These are phyloP conservation scores for Ustilaginoidea virens DNA, from an alignment of 2,329 filamentous ascomycete species.

Conservation along the genomic window DNA sequence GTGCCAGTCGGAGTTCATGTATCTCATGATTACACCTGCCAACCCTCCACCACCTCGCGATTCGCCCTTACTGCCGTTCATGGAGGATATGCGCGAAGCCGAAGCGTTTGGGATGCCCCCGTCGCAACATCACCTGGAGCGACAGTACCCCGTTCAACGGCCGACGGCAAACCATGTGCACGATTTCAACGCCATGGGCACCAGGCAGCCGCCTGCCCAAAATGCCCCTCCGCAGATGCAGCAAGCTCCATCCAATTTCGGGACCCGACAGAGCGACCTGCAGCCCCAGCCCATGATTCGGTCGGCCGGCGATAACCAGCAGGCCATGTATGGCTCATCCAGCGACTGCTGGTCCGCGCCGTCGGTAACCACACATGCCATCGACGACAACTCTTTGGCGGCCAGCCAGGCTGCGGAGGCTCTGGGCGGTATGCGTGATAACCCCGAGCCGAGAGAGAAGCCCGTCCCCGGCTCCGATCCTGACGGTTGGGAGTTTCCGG, in stretches of 20 bases:
- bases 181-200: conserved; percentile 32
- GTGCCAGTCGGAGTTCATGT: conserved; percentile 50
- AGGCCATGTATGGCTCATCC: conserved; percentile 22
- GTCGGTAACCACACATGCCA: conserved; percentile 17
- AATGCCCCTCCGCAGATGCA: conserved; percentile 45
- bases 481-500: conserved; percentile 90
- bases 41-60: conserved; percentile 52
- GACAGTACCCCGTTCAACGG: conserved; percentile 22
- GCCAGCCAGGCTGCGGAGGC: conserved; percentile 25
- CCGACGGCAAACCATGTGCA: conserved; percentile 41
- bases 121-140: conserved; percentile 22
- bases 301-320: conserved; percentile 32
- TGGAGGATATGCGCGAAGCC: conserved; percentile 42
- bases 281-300: conserved; percentile 37
- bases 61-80: conserved; percentile 39
- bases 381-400: conserved; percentile 18
- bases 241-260: conserved; percentile 17
- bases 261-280: conserved; percentile 19
- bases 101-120: conserved; percentile 34
- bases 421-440: conserved; percentile 21
- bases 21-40: conserved; percentile 51
- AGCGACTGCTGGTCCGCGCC: conserved; percentile 22
- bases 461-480: conserved; percentile 30
- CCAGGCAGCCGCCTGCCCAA: conserved; percentile 36
- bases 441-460: conserved; percentile 32